Evolutionary conservation across 805 yeast genomes (phyloP), one percentile per base, ranked within the genome.

Genomic region (Pichia scutulata): DNA sequence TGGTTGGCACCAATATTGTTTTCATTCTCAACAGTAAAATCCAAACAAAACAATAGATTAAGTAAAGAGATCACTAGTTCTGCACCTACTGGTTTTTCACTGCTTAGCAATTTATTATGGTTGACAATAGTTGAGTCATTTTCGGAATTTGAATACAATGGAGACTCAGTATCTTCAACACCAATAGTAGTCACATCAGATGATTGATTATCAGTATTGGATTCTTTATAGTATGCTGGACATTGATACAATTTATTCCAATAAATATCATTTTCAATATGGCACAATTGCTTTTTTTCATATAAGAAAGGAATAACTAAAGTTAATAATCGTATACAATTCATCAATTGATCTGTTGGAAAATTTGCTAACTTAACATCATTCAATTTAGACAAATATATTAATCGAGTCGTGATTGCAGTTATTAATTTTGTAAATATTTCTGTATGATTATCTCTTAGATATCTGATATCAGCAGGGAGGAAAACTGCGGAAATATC

Each of bases 301-400:
- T 76, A 86, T 7, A 84, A 60, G 44, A 79, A 75, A 0, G 97
- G 97, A 21, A 86, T 54, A 4, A 86, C 48, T 52, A 80, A 76
- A 3, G 87, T 78, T 40, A 90, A 64, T 5, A 85, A 63, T 37
- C 96, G 73, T 7, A 84, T 57, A 57, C 88, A 81, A 52, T 80
- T 83, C 44, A 85, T 66, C 12, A 82, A 59, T 54, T 78, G 68
- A n/a, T 51, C 52, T 2, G 60, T 49, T 16, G 70, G 65, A 46
- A 67, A 56, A 22, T 48, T 30, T 19, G 57, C 46, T 21, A 57
- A 55, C 21, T 44, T 65, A 54, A 55, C 72, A 63, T 30, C 52
- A 45, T 57, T 58, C 36, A 48, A 24, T 7, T 40, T 52, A 19
- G 53, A 43, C 39, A 71, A 52, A 50, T 60, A 51, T 44, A 65